These are phyloP conservation scores for Hyphopichia burtonii DNA, from an alignment of 1,139 yeast species.

Conservation along the genomic window DNA sequence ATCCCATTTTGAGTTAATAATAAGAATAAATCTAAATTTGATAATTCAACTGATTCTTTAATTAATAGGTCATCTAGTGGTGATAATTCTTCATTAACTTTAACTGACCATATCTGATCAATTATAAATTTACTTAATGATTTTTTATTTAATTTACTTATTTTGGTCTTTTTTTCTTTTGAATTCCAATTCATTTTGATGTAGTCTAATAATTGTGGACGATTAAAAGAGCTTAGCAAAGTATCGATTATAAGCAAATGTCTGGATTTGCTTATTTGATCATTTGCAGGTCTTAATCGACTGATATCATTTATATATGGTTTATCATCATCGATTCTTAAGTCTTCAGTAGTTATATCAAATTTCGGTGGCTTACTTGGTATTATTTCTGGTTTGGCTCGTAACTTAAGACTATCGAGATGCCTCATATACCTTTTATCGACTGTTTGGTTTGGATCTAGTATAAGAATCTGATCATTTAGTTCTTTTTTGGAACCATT, in stretches of 20 bases:
- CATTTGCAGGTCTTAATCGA: background rate
- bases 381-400: background rate
- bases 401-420: background rate
- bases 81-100: slow-evolving; percentile 24
- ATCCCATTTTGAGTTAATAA: slow-evolving; percentile 48
- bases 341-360: background rate
- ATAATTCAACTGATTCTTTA: slow-evolving; percentile 35
- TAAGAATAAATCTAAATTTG: slow-evolving; percentile 47
- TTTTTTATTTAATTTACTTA: slow-evolving; percentile 7
- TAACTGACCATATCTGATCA: slow-evolving; percentile 38
- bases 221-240: slow-evolving; percentile 3
- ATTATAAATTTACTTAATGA: slow-evolving; percentile 25
- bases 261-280: background rate
- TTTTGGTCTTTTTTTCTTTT: slow-evolving; percentile 5
- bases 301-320: background rate
- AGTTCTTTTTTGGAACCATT: background rate
- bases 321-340: background rate
- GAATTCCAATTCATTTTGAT: slow-evolving; percentile 8
- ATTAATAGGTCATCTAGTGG: slow-evolving; percentile 40
- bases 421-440: background rate
- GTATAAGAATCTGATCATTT: slow-evolving; percentile 1
- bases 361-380: background rate
- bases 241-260: background rate
- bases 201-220: slow-evolving; percentile 20
- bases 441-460: background rate